Percentiles rank a stretch among this genome's conserved stretches.
These are phyloP conservation scores for Paramarasmius palmivorus DNA, from an alignment of 1,284 basidiomycete genomes.

Conservation along the genomic window DNA sequence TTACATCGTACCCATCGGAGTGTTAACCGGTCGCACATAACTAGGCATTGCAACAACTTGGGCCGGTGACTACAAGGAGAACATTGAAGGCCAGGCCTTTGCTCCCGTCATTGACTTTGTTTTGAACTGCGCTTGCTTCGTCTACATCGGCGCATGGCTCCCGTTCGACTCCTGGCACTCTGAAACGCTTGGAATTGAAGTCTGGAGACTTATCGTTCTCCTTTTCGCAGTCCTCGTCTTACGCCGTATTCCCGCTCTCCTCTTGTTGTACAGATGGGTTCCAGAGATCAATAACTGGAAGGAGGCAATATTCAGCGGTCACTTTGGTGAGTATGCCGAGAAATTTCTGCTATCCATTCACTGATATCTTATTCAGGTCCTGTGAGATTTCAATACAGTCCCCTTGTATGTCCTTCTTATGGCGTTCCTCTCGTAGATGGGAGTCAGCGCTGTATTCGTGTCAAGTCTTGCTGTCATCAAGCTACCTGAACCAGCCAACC, in stretches of 20 bases:
- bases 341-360: no score
- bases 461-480: slow-evolving; percentile 73
- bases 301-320: slow-evolving; percentile 83
- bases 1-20: not conserved
- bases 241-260: slow-evolving; percentile 75
- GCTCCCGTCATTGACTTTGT: slow-evolving; percentile 86
- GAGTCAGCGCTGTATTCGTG: slow-evolving; percentile 85
- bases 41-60: slow-evolving; percentile 86
- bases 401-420: not conserved
- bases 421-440: slow-evolving; percentile 50
- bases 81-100: slow-evolving; percentile 85
- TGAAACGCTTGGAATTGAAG: slow-evolving; percentile 63
- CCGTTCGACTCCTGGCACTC: slow-evolving; percentile 74
- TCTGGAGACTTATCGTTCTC: slow-evolving; percentile 72
- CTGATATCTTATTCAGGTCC: no score
- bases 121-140: slow-evolving; percentile 85
- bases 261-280: slow-evolving; percentile 77
- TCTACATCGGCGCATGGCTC: slow-evolving; percentile 90
- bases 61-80: slow-evolving; percentile 89
- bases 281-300: slow-evolving; percentile 83
- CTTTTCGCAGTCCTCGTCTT: slow-evolving; percentile 68
- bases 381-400: slow-evolving; percentile 46
- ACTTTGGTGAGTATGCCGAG: slow-evolving; percentile 82
- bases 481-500: slow-evolving; percentile 58
- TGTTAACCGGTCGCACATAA: slow-evolving; percentile 1